A percentile compares a stretch with the other conserved stretches of the same genome.
Conservation (phyloP, 768 basidiomycete genomes). For the Ramaria sp. region DNA sequence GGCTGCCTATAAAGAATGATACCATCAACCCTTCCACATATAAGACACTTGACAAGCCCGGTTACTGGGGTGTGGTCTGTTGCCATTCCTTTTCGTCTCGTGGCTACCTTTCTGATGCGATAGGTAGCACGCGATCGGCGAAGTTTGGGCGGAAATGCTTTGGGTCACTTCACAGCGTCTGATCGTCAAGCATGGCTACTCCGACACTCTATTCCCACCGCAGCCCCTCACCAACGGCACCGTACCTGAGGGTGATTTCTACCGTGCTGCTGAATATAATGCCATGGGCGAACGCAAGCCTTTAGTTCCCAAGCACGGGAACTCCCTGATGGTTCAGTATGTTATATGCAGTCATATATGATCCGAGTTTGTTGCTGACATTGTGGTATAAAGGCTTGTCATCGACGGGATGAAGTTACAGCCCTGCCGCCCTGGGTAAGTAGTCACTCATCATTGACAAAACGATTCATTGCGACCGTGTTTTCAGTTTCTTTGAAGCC, state of each 20-base stretch:
- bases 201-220: constrained; percentile 74
- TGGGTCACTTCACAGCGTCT: constrained; percentile 70
- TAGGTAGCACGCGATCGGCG: constrained; percentile 61
- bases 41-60: constrained; percentile 88
- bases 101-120: background rate
- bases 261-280: constrained; percentile 32
- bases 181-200: constrained; percentile 76
- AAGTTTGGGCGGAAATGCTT: constrained; percentile 91
- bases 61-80: constrained; percentile 77
- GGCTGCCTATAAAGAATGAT: constrained; percentile 30
- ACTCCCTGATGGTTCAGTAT: constrained; percentile 68
- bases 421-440: constrained; percentile 62
- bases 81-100: constrained; percentile 10
- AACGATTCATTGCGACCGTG: background rate
- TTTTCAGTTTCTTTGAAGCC: constrained; percentile 63
- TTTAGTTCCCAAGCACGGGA: constrained; percentile 83
- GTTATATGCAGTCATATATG: constrained; percentile 15
- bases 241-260: constrained; percentile 66
- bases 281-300: constrained; percentile 37
- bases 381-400: constrained; percentile 43
- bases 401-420: constrained; percentile 93
- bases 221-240: constrained; percentile 50
- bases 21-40: constrained; percentile 84
- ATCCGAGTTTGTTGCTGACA: background rate
- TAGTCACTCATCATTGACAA: background rate